Conservation (phyloP, 495 filamentous ascomycete genomes). For the Xylaria cubensis region DNA sequence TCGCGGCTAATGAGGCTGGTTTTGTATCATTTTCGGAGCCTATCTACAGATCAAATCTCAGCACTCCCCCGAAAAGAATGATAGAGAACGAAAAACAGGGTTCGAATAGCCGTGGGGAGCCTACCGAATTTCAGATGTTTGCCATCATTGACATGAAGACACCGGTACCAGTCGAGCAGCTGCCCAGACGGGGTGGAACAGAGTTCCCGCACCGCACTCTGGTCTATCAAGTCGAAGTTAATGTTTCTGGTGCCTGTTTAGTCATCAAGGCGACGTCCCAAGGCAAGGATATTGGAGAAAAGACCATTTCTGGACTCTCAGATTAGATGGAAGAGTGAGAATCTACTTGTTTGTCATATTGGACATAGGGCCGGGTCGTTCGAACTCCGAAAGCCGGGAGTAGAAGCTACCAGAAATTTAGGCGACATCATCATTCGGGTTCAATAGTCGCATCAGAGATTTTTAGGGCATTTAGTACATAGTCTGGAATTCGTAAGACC, state of each 20-base stretch:
- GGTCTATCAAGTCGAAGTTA: conserved; percentile 14
- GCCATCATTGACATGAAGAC: conserved; percentile 11
- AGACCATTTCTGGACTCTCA: neutral
- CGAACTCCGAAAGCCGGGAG: neutral
- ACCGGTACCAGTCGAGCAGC: conserved; percentile 19
- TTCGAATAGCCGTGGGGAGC: neutral
- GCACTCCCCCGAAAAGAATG: neutral
- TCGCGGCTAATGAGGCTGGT: conserved; percentile 5
- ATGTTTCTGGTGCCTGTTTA: conserved; percentile 10
- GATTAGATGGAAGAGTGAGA: neutral
- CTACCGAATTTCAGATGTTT: neutral
- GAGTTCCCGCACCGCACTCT: neutral
- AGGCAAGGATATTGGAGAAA: conserved; percentile 1
- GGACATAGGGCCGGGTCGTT: neutral
- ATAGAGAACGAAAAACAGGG: neutral
- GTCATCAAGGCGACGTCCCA: conserved; percentile 6
- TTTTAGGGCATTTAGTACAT: conserved; percentile 6
- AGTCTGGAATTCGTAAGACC: conserved; percentile 3
- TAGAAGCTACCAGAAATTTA: neutral
- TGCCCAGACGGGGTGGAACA: conserved; percentile 1
- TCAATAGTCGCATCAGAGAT: neutral
- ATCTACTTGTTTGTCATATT: neutral
- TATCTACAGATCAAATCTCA: conserved; percentile 15
- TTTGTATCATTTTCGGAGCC: conserved; percentile 11
- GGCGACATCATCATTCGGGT: neutral